Base-by-base conservation (phyloP, 1,139 yeast genomes). In the Yamadazyma friedrichii region DNA sequence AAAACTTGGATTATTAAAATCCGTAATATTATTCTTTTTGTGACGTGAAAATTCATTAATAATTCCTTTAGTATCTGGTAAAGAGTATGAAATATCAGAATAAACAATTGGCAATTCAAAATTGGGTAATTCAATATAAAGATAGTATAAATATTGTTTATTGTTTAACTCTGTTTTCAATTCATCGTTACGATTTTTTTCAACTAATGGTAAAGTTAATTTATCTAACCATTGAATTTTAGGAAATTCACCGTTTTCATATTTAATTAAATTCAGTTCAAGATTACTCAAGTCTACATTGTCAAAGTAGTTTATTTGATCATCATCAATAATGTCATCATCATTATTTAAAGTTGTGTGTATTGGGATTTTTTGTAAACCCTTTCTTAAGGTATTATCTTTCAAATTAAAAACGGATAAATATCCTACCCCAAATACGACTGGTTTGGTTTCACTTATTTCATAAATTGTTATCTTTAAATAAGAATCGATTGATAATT, bases 91-190 rank as follows among this genome's bases (percentile, higher is more conserved):
- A 9, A 67, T 59, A 52, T 88, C 95, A 1, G 91, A 80, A 58
- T 75, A 91, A 0, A 91, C 88, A 1, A 91, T 76, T 0, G 96
- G 96, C 24, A 86, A 67, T 50, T 86, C 94, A 62, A 86, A 88
- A 45, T 80, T 79, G 4, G 86, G 84, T 35, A 88, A 71, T 49
- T 88, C 96, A 22, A 93, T 58, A 48, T 76, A 78, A 15, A 89
- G 58, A 34, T 73, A 66, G 54, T 78, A 82, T 42, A 42, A 56
- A 44, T 43, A 47, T 6, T 20, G 22, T 3, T 9, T 12, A 32
- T 59, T 53, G 9, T 12, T n/a, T 12, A 13, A 4, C 8, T 20
- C 24, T 24, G 51, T 51, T 13, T 50, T 55, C 38, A 60, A 62
- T 47, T 66, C 65, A 44, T 80, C 82, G 36, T 84, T 70, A 22